phyloP scores from a whole-genome alignment of 2,329 filamentous ascomycete genomes.

The Elsinoe fawcettii region DNA sequence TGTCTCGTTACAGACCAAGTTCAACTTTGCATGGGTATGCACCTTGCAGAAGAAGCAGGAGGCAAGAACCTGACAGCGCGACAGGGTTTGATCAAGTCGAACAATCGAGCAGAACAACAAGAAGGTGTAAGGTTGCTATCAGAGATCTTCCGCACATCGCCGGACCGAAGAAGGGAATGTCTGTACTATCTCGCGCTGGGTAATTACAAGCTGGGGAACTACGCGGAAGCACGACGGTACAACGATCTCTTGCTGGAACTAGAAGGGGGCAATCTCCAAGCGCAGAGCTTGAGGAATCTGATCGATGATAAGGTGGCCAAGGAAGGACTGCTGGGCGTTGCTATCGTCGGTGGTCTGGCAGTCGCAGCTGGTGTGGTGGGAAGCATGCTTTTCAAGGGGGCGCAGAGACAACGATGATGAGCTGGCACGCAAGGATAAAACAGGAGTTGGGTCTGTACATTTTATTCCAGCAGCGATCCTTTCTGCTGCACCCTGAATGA shows the following conservation, averaged over 20 bases:
- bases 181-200: constrained; percentile 96
- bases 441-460: background rate
- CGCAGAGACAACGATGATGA: constrained; percentile 46
- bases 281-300: constrained; percentile 71
- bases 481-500: constrained; percentile 2
- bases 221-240: constrained; percentile 86
- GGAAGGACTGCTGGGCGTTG: constrained; percentile 88
- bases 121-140: constrained; percentile 87
- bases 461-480: background rate
- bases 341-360: constrained; percentile 87
- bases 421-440: background rate
- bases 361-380: constrained; percentile 90
- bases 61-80: constrained; percentile 9
- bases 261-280: constrained; percentile 86
- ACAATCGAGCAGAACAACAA: constrained; percentile 76
- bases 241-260: constrained; percentile 88
- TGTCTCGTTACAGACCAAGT: constrained; percentile 95
- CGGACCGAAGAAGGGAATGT: constrained; percentile 91
- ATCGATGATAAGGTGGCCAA: constrained; percentile 95
- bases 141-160: constrained; percentile 90
- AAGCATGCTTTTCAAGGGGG: constrained; percentile 72
- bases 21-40: constrained; percentile 96
- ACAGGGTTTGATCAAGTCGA: constrained; percentile 92
- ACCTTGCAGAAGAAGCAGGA: background rate
- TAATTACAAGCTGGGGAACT: constrained; percentile 98